Percentiles rank a stretch among this genome's conserved stretches.
Evolutionary conservation across 768 basidiomycete species (phyloP).

Genomic region (Boletus pseudo-olivaceus): DNA sequence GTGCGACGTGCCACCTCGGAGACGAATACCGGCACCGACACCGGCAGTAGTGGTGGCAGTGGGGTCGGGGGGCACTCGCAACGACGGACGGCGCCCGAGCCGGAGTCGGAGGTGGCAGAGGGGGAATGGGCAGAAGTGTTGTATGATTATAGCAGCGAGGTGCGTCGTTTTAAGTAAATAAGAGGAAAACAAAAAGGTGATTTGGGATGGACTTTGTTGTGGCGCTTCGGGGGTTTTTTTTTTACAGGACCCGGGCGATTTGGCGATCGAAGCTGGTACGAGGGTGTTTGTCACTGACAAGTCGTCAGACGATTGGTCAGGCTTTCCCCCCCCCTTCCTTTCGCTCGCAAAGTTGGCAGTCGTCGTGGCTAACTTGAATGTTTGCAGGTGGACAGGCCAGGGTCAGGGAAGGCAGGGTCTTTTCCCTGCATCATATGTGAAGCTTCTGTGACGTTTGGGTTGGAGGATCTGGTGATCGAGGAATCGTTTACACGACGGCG

Average conservation of each 20-base stretch:
- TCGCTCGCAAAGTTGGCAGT: background rate
- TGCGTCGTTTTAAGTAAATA: slow-evolving; percentile 22
- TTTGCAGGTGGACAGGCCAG: slow-evolving; percentile 64
- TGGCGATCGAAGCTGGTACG: slow-evolving; percentile 53
- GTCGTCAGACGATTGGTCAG: slow-evolving; percentile 76
- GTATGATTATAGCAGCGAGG: slow-evolving; percentile 70
- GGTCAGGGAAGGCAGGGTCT: slow-evolving; percentile 57
- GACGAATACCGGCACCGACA: background rate
- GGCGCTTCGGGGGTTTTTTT: background rate
- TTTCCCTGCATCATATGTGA: slow-evolving; percentile 69
- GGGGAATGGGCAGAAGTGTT: slow-evolving; percentile 78
- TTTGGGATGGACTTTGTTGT: background rate
- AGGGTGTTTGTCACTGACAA: slow-evolving; percentile 61
- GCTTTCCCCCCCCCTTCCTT: background rate
- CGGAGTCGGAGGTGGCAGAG: slow-evolving; percentile 29
- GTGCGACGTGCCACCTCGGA: slow-evolving; percentile 34
- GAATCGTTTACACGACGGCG: background rate
- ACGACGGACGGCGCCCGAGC: slow-evolving; percentile 16
- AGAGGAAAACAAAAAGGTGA: background rate
- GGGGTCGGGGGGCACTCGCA: background rate
- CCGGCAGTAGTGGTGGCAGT: background rate
- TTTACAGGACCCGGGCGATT: slow-evolving; percentile 63
- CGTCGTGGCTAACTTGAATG: slow-evolving; percentile 3
- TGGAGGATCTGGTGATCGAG: no score
- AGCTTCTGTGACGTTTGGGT: slow-evolving; percentile 39